phyloP scores from a whole-genome alignment of 2,329 filamentous ascomycete genomes.

The Zymoseptoria brevis region DNA sequence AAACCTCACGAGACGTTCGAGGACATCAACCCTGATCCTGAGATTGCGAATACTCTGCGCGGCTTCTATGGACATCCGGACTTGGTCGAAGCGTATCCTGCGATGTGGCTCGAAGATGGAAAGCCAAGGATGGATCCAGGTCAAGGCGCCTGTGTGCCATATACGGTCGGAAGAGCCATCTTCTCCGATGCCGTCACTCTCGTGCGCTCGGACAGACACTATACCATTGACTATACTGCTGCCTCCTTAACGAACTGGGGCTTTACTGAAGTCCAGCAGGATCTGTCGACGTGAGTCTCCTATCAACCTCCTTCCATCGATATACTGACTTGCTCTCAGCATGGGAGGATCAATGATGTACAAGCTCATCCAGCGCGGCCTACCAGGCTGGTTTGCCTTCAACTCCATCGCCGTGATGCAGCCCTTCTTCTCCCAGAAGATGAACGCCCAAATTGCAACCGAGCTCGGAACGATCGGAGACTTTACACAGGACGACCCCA shows the following conservation, averaged over 20 bases:
- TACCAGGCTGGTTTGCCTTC: too few relatives aligned
- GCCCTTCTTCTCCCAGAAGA: too few relatives aligned
- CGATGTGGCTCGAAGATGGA: constrained; percentile 65
- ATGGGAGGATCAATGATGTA: not conserved
- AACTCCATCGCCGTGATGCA: too few relatives aligned
- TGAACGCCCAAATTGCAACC: too few relatives aligned
- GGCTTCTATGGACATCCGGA: constrained; percentile 67
- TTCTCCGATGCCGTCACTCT: constrained; percentile 72
- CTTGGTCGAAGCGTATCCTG: constrained; percentile 72
- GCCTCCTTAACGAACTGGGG: constrained; percentile 5
- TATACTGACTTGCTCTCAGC: not conserved
- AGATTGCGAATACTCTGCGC: constrained; percentile 57
- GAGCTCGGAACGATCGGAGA: too few relatives aligned
- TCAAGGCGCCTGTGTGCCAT: constrained; percentile 66
- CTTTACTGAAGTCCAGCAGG: constrained; percentile 3
- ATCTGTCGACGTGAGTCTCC: not conserved
- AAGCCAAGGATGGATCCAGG: constrained; percentile 65
- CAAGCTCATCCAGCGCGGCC: too few relatives aligned
- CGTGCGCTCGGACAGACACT: constrained; percentile 69
- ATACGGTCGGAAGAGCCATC: constrained; percentile 68
- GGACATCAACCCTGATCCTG: constrained; percentile 72
- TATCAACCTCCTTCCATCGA: too few relatives aligned
- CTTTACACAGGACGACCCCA: too few relatives aligned
- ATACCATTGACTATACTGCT: constrained; percentile 63
- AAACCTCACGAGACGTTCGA: constrained; percentile 70